Evolutionary conservation across 139 green algal genomes (phyloP).

Genomic region (Edaphochlamys debaryana): DNA sequence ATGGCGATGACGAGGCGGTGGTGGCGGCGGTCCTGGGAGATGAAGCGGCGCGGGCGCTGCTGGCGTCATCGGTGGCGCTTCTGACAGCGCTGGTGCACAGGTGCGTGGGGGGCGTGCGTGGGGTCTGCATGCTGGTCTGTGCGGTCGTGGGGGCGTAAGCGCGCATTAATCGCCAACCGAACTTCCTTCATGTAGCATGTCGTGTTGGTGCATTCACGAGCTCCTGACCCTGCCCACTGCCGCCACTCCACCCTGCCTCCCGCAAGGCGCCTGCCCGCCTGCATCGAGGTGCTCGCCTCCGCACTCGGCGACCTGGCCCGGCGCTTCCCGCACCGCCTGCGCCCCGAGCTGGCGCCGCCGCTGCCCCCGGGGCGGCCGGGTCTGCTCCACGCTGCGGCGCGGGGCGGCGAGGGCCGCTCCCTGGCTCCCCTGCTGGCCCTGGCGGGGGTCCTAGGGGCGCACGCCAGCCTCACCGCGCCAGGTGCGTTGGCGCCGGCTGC

Average conservation of each 20-base stretch:
- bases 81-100: too few species aligned
- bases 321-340: slow-evolving; percentile 24
- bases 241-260: too few species aligned
- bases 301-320: slow-evolving; percentile 2
- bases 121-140: too few species aligned
- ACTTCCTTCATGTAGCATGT: too few species aligned
- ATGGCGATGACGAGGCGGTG: slow-evolving; percentile 19
- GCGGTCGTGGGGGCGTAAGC: too few species aligned
- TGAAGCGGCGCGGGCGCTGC: slow-evolving; percentile 1
- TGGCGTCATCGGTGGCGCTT: background rate
- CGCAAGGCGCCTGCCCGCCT: slow-evolving; percentile 2
- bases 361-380: background rate
- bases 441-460: slow-evolving; percentile 6
- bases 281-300: background rate
- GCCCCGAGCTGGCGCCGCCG: background rate
- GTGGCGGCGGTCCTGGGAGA: background rate
- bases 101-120: too few species aligned
- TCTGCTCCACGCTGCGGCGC: slow-evolving; percentile 4
- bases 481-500: too few species aligned
- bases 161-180: too few species aligned
- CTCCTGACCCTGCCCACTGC: too few species aligned
- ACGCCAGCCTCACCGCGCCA: too few species aligned
- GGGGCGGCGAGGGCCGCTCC: background rate
- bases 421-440: background rate
- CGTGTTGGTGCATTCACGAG: too few species aligned